These are phyloP conservation scores for Phlyctochytrium bullatum DNA, from an alignment of 192 early-diverging fungal genomes.

Conservation along the genomic window DNA sequence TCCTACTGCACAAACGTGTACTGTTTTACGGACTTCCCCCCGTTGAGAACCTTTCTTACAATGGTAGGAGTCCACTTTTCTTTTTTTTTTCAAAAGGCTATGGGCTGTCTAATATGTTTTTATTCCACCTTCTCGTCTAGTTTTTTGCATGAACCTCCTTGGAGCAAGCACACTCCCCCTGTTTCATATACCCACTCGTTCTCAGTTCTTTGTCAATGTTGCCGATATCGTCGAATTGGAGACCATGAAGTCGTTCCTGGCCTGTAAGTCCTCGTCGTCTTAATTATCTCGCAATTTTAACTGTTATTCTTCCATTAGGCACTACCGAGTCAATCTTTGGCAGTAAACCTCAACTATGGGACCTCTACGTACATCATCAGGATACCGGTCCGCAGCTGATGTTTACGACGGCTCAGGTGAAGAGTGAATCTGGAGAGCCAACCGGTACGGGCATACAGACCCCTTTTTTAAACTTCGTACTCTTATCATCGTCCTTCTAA, in stretches of 20 bases:
- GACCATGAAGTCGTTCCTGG: background rate
- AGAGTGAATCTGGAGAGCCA: too few species aligned
- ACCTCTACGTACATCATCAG: slow-evolving; percentile 1
- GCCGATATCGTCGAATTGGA: slow-evolving; percentile 9
- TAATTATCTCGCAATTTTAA: background rate
- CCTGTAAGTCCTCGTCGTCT: background rate
- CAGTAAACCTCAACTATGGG: slow-evolving; percentile 5
- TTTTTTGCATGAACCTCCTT: background rate
- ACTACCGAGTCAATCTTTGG: slow-evolving; percentile 9
- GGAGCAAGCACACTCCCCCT: background rate
- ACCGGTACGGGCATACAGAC: too few species aligned
- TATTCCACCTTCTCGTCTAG: background rate
- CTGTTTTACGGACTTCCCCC: slow-evolving; percentile 14
- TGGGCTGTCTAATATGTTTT: background rate
- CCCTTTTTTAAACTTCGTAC: too few species aligned
- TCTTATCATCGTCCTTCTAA: too few species aligned
- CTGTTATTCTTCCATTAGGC: background rate
- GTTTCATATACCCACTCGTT: background rate
- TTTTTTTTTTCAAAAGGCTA: background rate
- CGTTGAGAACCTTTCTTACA: slow-evolving; percentile 8
- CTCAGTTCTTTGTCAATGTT: slow-evolving; percentile 11
- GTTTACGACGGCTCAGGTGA: background rate
- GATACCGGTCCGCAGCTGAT: background rate
- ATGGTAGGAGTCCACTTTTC: too few species aligned
- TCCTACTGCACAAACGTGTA: slow-evolving; percentile 14